Evolutionary conservation across 2,329 filamentous ascomycete genomes (phyloP).

Genomic region (Claviceps sp.): DNA sequence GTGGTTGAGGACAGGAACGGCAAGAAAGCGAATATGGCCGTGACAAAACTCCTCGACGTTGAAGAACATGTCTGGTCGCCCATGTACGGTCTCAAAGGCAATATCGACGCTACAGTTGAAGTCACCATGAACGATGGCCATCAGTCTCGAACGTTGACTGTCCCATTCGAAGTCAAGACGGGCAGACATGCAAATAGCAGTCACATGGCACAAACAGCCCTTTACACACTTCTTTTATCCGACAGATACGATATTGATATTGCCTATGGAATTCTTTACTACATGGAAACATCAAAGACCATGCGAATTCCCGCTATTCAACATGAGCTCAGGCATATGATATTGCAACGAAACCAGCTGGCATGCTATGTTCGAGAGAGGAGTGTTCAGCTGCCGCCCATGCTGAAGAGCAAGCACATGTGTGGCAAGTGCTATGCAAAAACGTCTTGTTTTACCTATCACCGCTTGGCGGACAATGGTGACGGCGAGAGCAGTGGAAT

Average conservation of each 20-base stretch:
- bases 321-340: conserved; percentile 87
- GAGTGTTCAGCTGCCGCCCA: conserved; percentile 65
- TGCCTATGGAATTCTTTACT: conserved; percentile 82
- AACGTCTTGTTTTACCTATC: conserved; percentile 81
- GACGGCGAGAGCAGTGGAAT: conserved; percentile 70
- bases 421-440: conserved; percentile 88
- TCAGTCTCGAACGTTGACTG: conserved; percentile 57
- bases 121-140: conserved; percentile 62
- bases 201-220: conserved; percentile 84
- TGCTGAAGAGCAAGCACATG: conserved; percentile 69
- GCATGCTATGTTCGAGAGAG: conserved; percentile 75
- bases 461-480: conserved; percentile 78
- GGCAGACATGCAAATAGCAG: conserved; percentile 70
- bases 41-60: conserved; percentile 89
- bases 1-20: conserved; percentile 69
- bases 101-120: conserved; percentile 93
- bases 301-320: conserved; percentile 74
- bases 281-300: conserved; percentile 81
- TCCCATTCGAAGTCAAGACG: conserved; percentile 93
- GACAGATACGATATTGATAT: conserved; percentile 93
- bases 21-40: conserved; percentile 63
- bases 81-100: conserved; percentile 92
- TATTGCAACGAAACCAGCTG: conserved; percentile 86
- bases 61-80: conserved; percentile 98
- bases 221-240: conserved; percentile 85